Base-by-base conservation (phyloP, 2,329 filamentous ascomycete genomes). In the Leptographium lundbergii region DNA sequence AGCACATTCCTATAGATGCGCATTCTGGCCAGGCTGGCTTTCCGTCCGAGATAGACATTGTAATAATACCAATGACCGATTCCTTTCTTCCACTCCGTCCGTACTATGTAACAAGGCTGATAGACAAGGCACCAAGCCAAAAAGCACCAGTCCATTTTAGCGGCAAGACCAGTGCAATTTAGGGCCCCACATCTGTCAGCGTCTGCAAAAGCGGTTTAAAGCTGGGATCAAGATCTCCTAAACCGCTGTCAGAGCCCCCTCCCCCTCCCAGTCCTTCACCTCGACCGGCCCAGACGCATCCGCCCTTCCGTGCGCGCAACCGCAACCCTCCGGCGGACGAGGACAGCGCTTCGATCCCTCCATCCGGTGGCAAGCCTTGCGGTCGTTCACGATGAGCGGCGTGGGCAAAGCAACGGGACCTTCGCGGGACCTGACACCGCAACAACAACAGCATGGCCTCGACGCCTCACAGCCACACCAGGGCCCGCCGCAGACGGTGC, bases 341-440 rank as follows among this genome's bases (percentile, higher is more conserved):
- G 29, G 32, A 54, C 53, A 36, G 7, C 34, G n/a, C 53, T 6
- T 42, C 53, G 7, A 27, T 29, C 10, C 53, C 14, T 27, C 24
- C 47, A 17, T 39, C 34, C 24, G n/a, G 29, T 25, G 24, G 17
- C 24, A 22, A 19, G 13, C 54, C n/a, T 53, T 39, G 34, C 17
- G 36, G n/a, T 14, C 32, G 25, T 17, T 29, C n/a, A 42, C 51
- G 39, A 58, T 61, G 48, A 57, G 57, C 60, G 54, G 55, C 57
- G 51, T 56, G 19, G 50, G 36, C 50, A 62, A 62, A 32, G 58
- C 50, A 9, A 57, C 59, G n/a, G 55, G 56, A 51, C 52, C 60
- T 25, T 29, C 58, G 24, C 59, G 59, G 47, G 59, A 61, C 10
- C 27, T 27, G 36, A 25, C 42, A 34, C 52, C n/a, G 52, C 56